phyloP scores from a whole-genome alignment of 192 early-diverging fungal species.

The Obelidium mucronatum region DNA sequence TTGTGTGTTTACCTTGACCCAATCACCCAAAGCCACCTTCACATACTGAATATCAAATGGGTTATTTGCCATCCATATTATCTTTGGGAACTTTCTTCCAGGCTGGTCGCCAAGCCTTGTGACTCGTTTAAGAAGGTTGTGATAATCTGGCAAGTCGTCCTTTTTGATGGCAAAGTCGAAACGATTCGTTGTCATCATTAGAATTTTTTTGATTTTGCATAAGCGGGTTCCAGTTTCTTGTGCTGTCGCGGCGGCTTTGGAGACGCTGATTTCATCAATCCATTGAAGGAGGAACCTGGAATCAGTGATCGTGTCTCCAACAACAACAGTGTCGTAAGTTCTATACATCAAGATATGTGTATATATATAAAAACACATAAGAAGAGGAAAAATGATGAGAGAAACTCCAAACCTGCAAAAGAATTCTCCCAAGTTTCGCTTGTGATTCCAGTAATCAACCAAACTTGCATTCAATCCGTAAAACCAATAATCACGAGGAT shows the following conservation, averaged over 20 bases:
- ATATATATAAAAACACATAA: too few relatives aligned
- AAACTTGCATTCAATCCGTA: constrained; percentile 15
- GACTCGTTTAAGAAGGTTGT: constrained; percentile 5
- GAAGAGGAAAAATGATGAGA: background rate
- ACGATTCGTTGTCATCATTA: constrained; percentile 33
- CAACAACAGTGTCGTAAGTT: constrained; percentile 23
- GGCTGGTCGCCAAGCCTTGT: background rate
- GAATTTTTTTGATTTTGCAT: constrained; percentile 6
- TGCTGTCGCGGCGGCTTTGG: background rate
- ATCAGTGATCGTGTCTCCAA: constrained; percentile 26
- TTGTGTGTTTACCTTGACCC: too few relatives aligned
- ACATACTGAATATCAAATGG: constrained; percentile 32
- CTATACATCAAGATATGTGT: background rate
- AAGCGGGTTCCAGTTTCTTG: background rate
- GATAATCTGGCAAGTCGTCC: constrained; percentile 5
- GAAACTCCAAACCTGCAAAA: constrained; percentile 24
- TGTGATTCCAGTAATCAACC: background rate
- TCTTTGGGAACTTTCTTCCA: background rate
- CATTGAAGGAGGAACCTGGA: constrained; percentile 8
- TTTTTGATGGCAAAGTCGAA: constrained; percentile 18
- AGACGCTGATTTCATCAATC: background rate
- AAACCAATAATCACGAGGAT: constrained; percentile 22
- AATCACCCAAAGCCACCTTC: constrained; percentile 1
- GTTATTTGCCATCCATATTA: constrained; percentile 26
- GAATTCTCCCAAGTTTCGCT: constrained; percentile 16